Conservation (phyloP, 2,329 filamentous ascomycete genomes). For the Fusarium hostae region DNA sequence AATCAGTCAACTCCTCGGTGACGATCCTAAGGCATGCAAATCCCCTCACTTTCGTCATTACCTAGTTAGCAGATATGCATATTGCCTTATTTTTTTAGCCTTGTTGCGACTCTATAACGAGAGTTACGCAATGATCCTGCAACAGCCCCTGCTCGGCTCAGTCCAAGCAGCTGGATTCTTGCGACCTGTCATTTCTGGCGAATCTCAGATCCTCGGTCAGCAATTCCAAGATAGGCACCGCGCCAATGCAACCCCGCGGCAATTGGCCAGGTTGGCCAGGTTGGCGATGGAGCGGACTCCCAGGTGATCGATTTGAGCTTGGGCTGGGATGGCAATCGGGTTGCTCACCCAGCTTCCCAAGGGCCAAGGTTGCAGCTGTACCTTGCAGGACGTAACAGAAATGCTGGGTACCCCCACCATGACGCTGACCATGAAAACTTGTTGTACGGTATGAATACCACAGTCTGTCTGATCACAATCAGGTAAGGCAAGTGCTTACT, state of each 20-base stretch:
- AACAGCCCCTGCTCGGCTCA: neutral
- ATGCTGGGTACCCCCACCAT: conserved; percentile 17
- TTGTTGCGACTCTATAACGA: neutral
- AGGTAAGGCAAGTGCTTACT: conserved; percentile 21
- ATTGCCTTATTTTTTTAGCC: conserved; percentile 4
- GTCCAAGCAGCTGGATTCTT: conserved; percentile 25
- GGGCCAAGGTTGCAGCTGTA: conserved; percentile 26
- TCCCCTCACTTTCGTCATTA: neutral
- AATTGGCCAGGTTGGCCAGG: conserved; percentile 11
- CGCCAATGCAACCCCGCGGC: conserved; percentile 11
- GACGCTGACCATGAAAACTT: neutral
- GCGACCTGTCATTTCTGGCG: conserved; percentile 24
- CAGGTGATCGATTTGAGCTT: conserved; percentile 9
- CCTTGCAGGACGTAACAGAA: conserved; percentile 29
- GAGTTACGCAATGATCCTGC: neutral
- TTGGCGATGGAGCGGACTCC: conserved; percentile 8
- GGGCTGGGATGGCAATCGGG: neutral
- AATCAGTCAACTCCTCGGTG: neutral
- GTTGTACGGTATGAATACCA: conserved; percentile 12
- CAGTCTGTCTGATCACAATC: neutral
- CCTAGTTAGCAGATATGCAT: neutral
- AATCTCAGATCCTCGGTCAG: conserved; percentile 33
- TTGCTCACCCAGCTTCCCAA: neutral
- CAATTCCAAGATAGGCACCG: conserved; percentile 24
- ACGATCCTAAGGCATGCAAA: neutral